Evolutionary conservation across 176 grass and related monocot species (phyloP).

Genomic region (Eleusine indica): DNA sequence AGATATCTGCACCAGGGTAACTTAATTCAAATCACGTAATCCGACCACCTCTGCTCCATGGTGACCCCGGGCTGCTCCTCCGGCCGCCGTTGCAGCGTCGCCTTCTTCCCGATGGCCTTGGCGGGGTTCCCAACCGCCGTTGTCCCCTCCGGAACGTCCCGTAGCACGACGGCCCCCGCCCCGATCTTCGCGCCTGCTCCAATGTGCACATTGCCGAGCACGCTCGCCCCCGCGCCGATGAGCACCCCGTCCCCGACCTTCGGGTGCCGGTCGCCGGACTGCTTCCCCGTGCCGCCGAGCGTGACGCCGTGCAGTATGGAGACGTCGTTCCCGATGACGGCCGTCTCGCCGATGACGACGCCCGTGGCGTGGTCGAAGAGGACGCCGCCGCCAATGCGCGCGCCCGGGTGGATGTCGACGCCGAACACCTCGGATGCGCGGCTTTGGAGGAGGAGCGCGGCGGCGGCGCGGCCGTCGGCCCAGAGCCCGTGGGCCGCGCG

Average conservation of each 20-base stretch:
- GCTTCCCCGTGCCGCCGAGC: slow-evolving; percentile 80
- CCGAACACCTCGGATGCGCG: slow-evolving; percentile 88
- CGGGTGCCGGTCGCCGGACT: slow-evolving; percentile 77
- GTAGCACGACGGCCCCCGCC: slow-evolving; percentile 75
- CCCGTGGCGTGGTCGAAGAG: slow-evolving; percentile 93
- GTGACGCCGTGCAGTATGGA: slow-evolving; percentile 86
- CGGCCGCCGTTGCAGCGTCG: slow-evolving; percentile 44
- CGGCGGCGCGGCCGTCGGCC: slow-evolving; percentile 48
- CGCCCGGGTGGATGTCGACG: slow-evolving; percentile 95
- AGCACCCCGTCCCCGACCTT: slow-evolving; percentile 85
- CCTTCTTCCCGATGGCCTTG: slow-evolving; percentile 47
- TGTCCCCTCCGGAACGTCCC: slow-evolving; percentile 52
- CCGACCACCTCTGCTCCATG: slow-evolving; percentile 73
- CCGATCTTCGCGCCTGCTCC: slow-evolving; percentile 77
- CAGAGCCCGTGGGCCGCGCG: slow-evolving; percentile 79
- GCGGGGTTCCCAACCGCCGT: slow-evolving; percentile 84
- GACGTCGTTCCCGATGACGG: slow-evolving; percentile 68
- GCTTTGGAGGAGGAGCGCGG: slow-evolving; percentile 83
- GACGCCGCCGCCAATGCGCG: slow-evolving; percentile 78
- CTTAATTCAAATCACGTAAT: slow-evolving; percentile 28
- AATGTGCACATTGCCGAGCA: slow-evolving; percentile 79
- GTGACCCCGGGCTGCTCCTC: slow-evolving; percentile 42
- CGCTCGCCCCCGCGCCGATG: slow-evolving; percentile 79
- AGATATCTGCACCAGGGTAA: neutral
- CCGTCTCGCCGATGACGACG: slow-evolving; percentile 90